phyloP scores from a whole-genome alignment of 345 rosid genomes.

The Clausena lansium region DNA sequence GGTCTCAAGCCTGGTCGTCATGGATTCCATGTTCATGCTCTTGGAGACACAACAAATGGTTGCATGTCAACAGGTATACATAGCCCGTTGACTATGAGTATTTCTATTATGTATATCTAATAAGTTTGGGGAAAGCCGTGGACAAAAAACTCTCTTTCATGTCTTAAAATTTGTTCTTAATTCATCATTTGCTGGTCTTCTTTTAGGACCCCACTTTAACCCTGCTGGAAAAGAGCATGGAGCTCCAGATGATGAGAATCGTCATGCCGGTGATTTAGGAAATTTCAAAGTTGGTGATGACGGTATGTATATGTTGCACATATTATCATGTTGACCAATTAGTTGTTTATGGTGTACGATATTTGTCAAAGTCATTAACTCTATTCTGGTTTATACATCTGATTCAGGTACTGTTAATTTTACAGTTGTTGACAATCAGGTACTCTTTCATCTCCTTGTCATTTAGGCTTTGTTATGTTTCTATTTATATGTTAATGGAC shows the following conservation, averaged over 20 bases:
- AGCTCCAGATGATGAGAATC: constrained; percentile 76
- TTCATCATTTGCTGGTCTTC: constrained; percentile 4
- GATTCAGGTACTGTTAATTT: constrained; percentile 64
- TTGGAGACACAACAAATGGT: constrained; percentile 11
- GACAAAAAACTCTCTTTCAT: background rate
- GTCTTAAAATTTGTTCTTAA: background rate
- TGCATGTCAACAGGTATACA: constrained; percentile 99
- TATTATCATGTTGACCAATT: background rate
- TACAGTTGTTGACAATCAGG: constrained; percentile 66
- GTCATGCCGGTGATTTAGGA: constrained; percentile 97
- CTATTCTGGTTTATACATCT: constrained; percentile 7
- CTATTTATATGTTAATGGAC: background rate
- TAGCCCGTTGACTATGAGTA: background rate
- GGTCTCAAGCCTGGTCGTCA: constrained; percentile 93
- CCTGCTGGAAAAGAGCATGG: constrained; percentile 87
- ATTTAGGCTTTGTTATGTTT: background rate
- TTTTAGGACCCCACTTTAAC: constrained; percentile 84
- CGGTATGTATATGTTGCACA: constrained; percentile 35
- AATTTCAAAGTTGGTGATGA: constrained; percentile 73
- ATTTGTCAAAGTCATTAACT: background rate
- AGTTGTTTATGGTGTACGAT: background rate
- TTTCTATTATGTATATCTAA: no score
- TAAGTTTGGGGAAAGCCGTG: no score
- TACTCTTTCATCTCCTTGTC: constrained; percentile 5
- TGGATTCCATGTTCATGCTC: constrained; percentile 10